phyloP scores from a whole-genome alignment of 345 rosid genomes.

The Aurinia saxatilis region DNA sequence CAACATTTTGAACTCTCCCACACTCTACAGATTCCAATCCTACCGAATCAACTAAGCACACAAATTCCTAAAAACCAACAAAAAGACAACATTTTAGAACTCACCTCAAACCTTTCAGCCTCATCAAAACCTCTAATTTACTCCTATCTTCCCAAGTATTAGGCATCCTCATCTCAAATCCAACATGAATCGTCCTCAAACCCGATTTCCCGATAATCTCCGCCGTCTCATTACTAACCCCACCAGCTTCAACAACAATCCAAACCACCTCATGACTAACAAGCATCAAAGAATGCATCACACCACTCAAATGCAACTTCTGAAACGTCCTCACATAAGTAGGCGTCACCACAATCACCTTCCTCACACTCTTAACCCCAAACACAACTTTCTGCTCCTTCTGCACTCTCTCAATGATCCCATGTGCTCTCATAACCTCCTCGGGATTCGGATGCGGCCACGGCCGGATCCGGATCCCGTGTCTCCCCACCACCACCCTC shows the following conservation, averaged over 20 bases:
- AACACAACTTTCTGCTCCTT: slow-evolving; percentile 73
- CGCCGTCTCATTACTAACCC: slow-evolving; percentile 69
- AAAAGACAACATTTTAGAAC: background rate
- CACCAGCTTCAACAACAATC: slow-evolving; percentile 97
- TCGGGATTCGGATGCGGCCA: slow-evolving; percentile 96
- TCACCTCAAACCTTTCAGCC: slow-evolving; percentile 75
- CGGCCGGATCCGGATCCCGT: slow-evolving; percentile 99
- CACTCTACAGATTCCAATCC: too few relatives aligned
- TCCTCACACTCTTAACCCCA: slow-evolving; percentile 61
- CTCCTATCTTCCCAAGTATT: slow-evolving; percentile 70
- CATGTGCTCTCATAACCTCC: slow-evolving; percentile 93
- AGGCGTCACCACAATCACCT: slow-evolving; percentile 72
- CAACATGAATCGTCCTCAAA: slow-evolving; percentile 54
- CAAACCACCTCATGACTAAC: slow-evolving; percentile 82
- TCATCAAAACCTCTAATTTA: slow-evolving; percentile 70
- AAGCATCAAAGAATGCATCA: slow-evolving; percentile 89
- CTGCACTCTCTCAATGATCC: slow-evolving; percentile 83
- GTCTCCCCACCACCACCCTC: slow-evolving; percentile 87
- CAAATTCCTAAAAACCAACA: background rate
- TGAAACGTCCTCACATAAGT: slow-evolving; percentile 95
- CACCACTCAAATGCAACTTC: slow-evolving; percentile 81
- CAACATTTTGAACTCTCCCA: too few relatives aligned
- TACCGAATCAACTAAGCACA: background rate
- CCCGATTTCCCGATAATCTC: slow-evolving; percentile 59
- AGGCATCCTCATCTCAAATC: slow-evolving; percentile 62